Percentiles rank a stretch among this genome's conserved stretches.
phyloP scores from a whole-genome alignment of 305 asterid species.

The Fraxinus platypoda region DNA sequence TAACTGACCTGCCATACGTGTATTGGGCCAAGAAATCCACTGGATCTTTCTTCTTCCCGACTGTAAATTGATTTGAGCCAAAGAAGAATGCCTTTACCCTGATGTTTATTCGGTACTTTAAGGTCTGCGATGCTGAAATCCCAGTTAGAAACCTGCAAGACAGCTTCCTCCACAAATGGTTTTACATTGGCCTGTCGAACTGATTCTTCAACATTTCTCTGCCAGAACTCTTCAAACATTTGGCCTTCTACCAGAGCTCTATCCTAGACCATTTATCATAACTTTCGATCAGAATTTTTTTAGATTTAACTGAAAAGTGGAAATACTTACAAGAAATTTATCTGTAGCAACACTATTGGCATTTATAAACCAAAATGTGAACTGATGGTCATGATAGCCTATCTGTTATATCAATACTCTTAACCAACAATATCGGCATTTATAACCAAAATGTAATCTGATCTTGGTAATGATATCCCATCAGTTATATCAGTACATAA shows the following conservation, averaged over 20 bases:
- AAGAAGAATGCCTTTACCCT: constrained; percentile 52
- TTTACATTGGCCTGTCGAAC: constrained; percentile 65
- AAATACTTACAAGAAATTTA: background rate
- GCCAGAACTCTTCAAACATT: constrained; percentile 69
- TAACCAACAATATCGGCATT: background rate
- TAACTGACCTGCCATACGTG: constrained; percentile 90
- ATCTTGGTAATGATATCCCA: background rate
- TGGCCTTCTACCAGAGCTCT: constrained; percentile 58
- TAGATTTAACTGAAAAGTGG: constrained; percentile 3
- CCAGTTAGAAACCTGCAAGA: constrained; percentile 81
- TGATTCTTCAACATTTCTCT: constrained; percentile 87
- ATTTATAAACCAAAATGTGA: background rate
- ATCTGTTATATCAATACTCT: background rate
- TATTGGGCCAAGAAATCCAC: constrained; percentile 82
- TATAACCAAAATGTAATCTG: background rate
- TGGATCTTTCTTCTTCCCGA: constrained; percentile 49
- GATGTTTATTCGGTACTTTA: constrained; percentile 47
- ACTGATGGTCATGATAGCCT: background rate
- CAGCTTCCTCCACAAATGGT: constrained; percentile 91
- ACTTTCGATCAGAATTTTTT: constrained; percentile 23
- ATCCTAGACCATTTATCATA: constrained; percentile 55
- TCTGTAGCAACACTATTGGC: background rate
- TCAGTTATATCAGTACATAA: background rate
- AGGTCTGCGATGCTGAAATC: constrained; percentile 85
- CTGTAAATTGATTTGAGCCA: constrained; percentile 71